phyloP scores from a whole-genome alignment of 169 alveolate genomes.

The Cryptosporidium sp. region DNA sequence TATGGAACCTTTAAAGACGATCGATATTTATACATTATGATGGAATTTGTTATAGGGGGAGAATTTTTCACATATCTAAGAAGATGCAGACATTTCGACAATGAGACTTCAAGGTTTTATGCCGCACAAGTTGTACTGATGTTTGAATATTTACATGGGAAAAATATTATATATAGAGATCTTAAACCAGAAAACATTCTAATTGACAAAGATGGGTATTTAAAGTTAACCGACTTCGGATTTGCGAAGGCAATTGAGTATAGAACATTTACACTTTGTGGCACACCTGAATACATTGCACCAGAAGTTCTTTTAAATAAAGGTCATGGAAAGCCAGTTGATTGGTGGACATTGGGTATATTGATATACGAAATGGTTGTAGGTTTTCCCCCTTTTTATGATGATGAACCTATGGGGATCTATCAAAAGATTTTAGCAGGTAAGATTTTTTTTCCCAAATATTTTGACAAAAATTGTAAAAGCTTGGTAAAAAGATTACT shows the following conservation, averaged over 20 bases:
- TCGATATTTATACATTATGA: constrained; percentile 80
- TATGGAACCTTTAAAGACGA: constrained; percentile 82
- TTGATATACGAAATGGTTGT: constrained; percentile 97
- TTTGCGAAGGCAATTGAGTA: constrained; percentile 97
- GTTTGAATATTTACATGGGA: constrained; percentile 95
- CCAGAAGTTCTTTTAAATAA: constrained; percentile 98
- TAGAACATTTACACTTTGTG: constrained; percentile 98
- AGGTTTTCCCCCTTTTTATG: constrained; percentile 98
- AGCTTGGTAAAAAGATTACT: constrained; percentile 92
- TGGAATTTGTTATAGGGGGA: constrained; percentile 95
- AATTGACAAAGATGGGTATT: constrained; percentile 96
- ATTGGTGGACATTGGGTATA: constrained; percentile 99
- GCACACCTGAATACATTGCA: constrained; percentile 99
- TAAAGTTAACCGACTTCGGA: constrained; percentile 99
- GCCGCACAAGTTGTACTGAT: constrained; percentile 94
- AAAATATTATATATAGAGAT: constrained; percentile 93
- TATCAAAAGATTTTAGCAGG: constrained; percentile 96
- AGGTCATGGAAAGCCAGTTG: constrained; percentile 97
- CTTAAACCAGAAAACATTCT: constrained; percentile 97
- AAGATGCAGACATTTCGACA: constrained; percentile 90
- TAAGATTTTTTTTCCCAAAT: constrained; percentile 93
- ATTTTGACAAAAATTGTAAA: constrained; percentile 90
- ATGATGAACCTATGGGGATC: constrained; percentile 97
- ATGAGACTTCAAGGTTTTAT: constrained; percentile 93
- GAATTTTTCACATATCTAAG: constrained; percentile 94